These are phyloP conservation scores for Fusarium sarcochroum DNA, from an alignment of 2,329 filamentous ascomycete genomes.

Conservation along the genomic window DNA sequence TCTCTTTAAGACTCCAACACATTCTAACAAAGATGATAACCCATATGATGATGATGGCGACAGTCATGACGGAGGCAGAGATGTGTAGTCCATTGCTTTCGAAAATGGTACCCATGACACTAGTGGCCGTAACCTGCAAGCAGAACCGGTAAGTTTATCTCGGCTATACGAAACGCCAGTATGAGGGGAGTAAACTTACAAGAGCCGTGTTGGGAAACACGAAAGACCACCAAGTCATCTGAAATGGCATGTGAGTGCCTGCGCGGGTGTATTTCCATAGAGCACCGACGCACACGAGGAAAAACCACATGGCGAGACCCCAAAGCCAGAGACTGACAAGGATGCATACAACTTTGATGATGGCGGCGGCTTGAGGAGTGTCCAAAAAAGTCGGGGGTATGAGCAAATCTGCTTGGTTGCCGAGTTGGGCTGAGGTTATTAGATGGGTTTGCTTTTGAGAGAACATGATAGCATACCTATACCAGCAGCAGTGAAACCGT, in stretches of 20 bases:
- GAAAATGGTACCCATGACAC: constrained; percentile 76
- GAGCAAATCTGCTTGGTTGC: constrained; percentile 59
- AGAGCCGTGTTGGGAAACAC: constrained; percentile 85
- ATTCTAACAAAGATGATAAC: constrained; percentile 77
- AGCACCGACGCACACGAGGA: constrained; percentile 82
- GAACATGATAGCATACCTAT: constrained; percentile 46
- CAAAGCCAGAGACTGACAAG: constrained; percentile 84
- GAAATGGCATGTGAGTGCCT: constrained; percentile 76
- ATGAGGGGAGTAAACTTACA: constrained; percentile 48
- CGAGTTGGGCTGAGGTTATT: constrained; percentile 57
- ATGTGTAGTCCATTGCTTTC: constrained; percentile 72
- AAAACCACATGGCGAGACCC: constrained; percentile 88
- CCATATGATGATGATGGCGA: constrained; percentile 77
- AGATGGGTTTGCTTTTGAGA: background rate
- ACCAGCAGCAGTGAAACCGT: constrained; percentile 69
- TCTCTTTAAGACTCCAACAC: constrained; percentile 75
- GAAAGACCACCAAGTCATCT: constrained; percentile 90
- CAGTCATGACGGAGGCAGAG: constrained; percentile 76
- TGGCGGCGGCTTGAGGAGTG: constrained; percentile 58
- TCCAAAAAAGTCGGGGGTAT: constrained; percentile 61
- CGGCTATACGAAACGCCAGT: background rate
- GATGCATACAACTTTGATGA: constrained; percentile 65
- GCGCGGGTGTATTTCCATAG: constrained; percentile 75
- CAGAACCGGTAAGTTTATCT: background rate
- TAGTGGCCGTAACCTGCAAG: constrained; percentile 75